Base-by-base conservation (phyloP, 208 protist species). In the Leishmania arabica region DNA sequence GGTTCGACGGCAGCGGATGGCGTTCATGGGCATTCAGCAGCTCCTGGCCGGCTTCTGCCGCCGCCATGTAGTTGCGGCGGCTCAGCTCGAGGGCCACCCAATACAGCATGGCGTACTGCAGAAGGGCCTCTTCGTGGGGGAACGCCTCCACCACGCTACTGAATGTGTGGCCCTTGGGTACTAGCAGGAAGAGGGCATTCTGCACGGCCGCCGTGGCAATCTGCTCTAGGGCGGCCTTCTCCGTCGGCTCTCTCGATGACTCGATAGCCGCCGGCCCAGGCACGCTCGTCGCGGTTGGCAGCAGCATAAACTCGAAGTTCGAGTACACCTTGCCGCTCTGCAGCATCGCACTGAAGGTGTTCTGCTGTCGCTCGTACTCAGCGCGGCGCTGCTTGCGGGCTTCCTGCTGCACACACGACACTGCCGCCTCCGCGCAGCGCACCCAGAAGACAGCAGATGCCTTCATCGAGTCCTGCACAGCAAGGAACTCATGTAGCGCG, bases 401-500 rank as follows among this genome's bases (percentile, higher is more conserved):
- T 69, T 87, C 79, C 17, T 70, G 71, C 86, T 96, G 92, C 66
- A 90, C 79, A 42, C 82, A 86, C 47, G 90, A 88, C 31, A 97
- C 83, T 9, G 93, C 87, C 53, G 95, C 95, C 89, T 98, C 90
- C 4, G 89, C 89, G 75, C 95, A 88, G 75, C 93, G 92, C 31
- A 98, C 87, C 93, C 95, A 98, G 86, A 94, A 96, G 34, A 95
- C 66, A 17, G 93, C 83, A 62, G 93, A 96, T 3, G 84, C 78
- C 78, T 89, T 88, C 91, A 98, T 95, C 37, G 87, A 78, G 45
- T 94, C 90, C 80, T 96, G 93, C 66, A 96, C 85, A 1, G 85
- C 76, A n/a, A 96, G 82, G 75, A 97, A 91, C 82, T 91, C 83
- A 37, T 88, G 72, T 72, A 96, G 89, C 42, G 95, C 95, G 40